Percentiles rank a stretch among this genome's conserved stretches.
These are phyloP conservation scores for Morella rubra DNA, from an alignment of 306 rosid genomes.

Conservation along the genomic window DNA sequence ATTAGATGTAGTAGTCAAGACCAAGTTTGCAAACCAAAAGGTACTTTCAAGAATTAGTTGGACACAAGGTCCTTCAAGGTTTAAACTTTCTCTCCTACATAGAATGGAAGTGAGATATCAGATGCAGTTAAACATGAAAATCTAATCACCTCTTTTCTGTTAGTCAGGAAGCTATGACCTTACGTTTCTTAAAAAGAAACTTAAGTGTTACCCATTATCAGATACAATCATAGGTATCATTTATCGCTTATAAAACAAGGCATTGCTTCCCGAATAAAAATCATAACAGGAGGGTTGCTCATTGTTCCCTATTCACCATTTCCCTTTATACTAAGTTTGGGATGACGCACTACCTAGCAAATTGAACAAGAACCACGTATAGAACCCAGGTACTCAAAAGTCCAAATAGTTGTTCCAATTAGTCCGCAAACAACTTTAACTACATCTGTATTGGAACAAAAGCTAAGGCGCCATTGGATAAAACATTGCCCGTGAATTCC, in stretches of 20 bases:
- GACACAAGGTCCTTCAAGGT: neutral
- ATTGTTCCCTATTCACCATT: neutral
- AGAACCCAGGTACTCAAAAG: neutral
- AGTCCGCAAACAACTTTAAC: neutral
- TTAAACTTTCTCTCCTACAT: neutral
- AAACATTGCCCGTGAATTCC: neutral
- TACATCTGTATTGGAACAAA: neutral
- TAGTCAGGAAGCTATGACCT: neutral
- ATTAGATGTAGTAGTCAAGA: neutral
- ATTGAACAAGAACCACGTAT: neutral
- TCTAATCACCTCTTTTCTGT: neutral
- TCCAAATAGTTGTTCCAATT: neutral
- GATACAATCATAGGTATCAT: no score
- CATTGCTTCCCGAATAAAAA: neutral
- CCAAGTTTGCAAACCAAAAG: conserved; percentile 2
- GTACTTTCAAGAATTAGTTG: neutral
- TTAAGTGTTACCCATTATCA: neutral
- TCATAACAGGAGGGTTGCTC: neutral
- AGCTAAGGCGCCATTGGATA: neutral
- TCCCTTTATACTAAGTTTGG: neutral
- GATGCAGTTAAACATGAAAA: neutral
- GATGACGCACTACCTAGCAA: neutral
- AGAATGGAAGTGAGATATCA: neutral
- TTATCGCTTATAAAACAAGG: neutral
- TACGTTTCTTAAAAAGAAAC: neutral